phyloP scores from a whole-genome alignment of 257 asterid species.

The Paraleonurus japonicus region DNA sequence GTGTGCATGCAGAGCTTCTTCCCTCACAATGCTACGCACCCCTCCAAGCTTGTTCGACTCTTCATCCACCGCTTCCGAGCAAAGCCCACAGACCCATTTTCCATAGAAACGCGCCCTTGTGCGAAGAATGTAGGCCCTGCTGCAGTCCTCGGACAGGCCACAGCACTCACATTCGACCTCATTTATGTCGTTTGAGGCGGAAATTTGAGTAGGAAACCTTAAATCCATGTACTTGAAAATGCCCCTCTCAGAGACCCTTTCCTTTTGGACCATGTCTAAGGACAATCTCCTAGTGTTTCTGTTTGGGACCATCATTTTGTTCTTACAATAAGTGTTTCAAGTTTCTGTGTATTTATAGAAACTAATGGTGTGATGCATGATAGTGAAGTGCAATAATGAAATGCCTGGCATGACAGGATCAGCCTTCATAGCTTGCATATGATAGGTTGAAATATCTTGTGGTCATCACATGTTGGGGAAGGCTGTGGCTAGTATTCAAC shows the following conservation, averaged over 20 bases:
- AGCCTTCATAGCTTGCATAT: neutral
- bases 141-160: slow-evolving; percentile 48
- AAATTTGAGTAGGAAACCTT: slow-evolving; percentile 36
- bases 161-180: slow-evolving; percentile 50
- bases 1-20: slow-evolving; percentile 44
- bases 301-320: slow-evolving; percentile 32
- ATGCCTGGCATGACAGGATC: slow-evolving; percentile 15
- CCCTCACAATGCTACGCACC: slow-evolving; percentile 31
- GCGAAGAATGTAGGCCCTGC: slow-evolving; percentile 31
- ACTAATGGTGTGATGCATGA: neutral
- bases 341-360: slow-evolving; percentile 14
- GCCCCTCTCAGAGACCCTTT: slow-evolving; percentile 33
- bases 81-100: slow-evolving; percentile 51
- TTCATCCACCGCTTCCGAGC: slow-evolving; percentile 48
- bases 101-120: slow-evolving; percentile 52
- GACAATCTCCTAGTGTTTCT: slow-evolving; percentile 42
- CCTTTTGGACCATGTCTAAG: slow-evolving; percentile 49
- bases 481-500: slow-evolving; percentile 19
- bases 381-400: slow-evolving; percentile 27
- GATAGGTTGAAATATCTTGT: slow-evolving; percentile 3
- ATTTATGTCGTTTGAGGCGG: slow-evolving; percentile 25
- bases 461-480: slow-evolving; percentile 34
- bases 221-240: slow-evolving; percentile 50
- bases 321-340: neutral
- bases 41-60: slow-evolving; percentile 47